Evolutionary conservation across 2,329 filamentous ascomycete genomes (phyloP).

Genomic region (Microcera coccophila): DNA sequence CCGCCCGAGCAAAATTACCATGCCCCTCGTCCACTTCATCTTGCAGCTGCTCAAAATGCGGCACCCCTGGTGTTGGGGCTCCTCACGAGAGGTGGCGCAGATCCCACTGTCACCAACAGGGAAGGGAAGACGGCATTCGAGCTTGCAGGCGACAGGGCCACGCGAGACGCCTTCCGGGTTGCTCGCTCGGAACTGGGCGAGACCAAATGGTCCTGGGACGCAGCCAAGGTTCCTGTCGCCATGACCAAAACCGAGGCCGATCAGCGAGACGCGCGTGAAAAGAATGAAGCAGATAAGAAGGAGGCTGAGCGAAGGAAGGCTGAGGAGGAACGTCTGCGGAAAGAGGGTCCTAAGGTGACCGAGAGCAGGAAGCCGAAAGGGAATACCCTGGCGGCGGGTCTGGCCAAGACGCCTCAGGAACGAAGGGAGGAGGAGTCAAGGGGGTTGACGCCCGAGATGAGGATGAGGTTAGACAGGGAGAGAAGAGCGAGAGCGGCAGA

Average conservation of each 20-base stretch:
- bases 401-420: slow-evolving; percentile 73
- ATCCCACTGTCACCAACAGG: slow-evolving; percentile 65
- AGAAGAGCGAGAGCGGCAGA: slow-evolving; percentile 87
- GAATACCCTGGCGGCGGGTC: slow-evolving; percentile 49
- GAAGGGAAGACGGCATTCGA: slow-evolving; percentile 88
- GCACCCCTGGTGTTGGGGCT: slow-evolving; percentile 74
- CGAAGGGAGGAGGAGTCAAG: slow-evolving; percentile 77
- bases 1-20: slow-evolving; percentile 72
- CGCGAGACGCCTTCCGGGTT: slow-evolving; percentile 86
- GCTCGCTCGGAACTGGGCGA: slow-evolving; percentile 81
- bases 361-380: slow-evolving; percentile 48
- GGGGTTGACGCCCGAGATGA: slow-evolving; percentile 84
- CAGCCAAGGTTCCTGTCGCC: slow-evolving; percentile 65
- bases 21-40: slow-evolving; percentile 76
- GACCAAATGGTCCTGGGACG: slow-evolving; percentile 71
- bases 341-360: slow-evolving; percentile 58
- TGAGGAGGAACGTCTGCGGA: slow-evolving; percentile 69
- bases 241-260: slow-evolving; percentile 71
- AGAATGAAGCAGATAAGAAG: slow-evolving; percentile 61
- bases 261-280: slow-evolving; percentile 65
- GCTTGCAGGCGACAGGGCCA: slow-evolving; percentile 77
- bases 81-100: slow-evolving; percentile 67
- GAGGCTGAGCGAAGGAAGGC: slow-evolving; percentile 67
- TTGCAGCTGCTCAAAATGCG: slow-evolving; percentile 78
- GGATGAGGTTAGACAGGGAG: slow-evolving; percentile 79